Base-by-base conservation (phyloP, 768 basidiomycete species). In the Collybia mongolica region DNA sequence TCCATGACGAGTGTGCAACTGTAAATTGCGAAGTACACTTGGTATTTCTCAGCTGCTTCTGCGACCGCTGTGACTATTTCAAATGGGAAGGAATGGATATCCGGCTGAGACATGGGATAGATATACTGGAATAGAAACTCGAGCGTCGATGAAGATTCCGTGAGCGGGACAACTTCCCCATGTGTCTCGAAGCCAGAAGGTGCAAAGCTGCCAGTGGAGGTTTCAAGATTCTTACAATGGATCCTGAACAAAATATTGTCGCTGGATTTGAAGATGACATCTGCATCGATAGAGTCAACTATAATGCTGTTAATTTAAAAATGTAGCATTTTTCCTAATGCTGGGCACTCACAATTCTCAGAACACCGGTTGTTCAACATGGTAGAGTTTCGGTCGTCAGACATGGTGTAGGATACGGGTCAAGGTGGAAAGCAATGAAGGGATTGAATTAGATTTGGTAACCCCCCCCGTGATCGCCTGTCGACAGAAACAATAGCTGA, bases 41-140 rank as follows among this genome's bases (percentile, higher is more conserved):
- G 58, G 35, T 64, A 68, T 47, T 68, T 67, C 50, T 64, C 65
- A 19, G 62, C 65, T 3, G 67, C 65, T 29, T 67, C 62, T 7
- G 67, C 65, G 15, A 69, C 44, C 2, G 49, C 40, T 0, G 47
- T 47, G 22, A 67, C 17, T 6, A 52, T 40, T 2, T 44, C 48
- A 22, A 65, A 62, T 5, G 48, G 43, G 18, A 59, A 37, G 1
- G 53, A 45, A 4, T 57, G 49, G 22, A 66, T 46, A 12, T 58
- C 55, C 0, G 62, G 66, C 9, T 63, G 57, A 12, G 61, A 59
- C 18, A 50, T 52, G 1, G 65, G 65, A 37, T 66, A 66, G 4
- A 65, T 58, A 42, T 58, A 66, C 26, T 57, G 58, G 51, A 67
- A 66, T 4, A 67, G 57, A 2, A 63, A 51, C 17, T 63, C 64